Conservation (phyloP, 1,284 basidiomycete genomes). For the Trichosporon asahii region DNA sequence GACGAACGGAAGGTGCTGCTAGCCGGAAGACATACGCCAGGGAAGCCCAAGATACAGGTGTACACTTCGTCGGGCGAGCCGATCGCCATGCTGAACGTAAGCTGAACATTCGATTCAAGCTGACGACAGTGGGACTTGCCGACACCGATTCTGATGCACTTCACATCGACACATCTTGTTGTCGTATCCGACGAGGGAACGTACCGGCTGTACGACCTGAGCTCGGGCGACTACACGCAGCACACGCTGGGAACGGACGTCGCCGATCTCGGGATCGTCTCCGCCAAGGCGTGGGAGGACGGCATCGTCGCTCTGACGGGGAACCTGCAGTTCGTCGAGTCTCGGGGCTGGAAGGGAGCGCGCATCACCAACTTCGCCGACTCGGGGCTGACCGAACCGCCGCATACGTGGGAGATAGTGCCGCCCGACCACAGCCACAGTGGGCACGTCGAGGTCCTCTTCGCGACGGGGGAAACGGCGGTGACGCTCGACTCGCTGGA, state of each 20-base stretch:
- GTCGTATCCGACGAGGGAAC: slow-evolving; percentile 88
- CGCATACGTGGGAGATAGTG: slow-evolving; percentile 77
- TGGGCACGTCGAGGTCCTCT: slow-evolving; percentile 77
- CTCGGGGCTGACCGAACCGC: slow-evolving; percentile 68
- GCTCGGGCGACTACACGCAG: slow-evolving; percentile 70
- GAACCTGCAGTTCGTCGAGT: slow-evolving; percentile 71
- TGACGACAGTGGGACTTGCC: slow-evolving; percentile 42
- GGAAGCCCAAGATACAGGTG: slow-evolving; percentile 62
- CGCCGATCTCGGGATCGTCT: slow-evolving; percentile 76
- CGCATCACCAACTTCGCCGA: slow-evolving; percentile 62
- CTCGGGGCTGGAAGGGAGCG: slow-evolving; percentile 77
- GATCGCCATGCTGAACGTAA: slow-evolving; percentile 52
- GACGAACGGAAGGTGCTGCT: slow-evolving; percentile 78
- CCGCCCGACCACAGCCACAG: slow-evolving; percentile 81
- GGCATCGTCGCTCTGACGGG: slow-evolving; percentile 84
- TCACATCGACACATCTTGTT: slow-evolving; percentile 64
- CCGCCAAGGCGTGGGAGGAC: slow-evolving; percentile 77
- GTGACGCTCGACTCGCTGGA: slow-evolving; percentile 81
- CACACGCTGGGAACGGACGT: slow-evolving; percentile 80
- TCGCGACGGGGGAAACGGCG: slow-evolving; percentile 71
- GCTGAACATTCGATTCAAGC: slow-evolving; percentile 11
- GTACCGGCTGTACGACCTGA: slow-evolving; percentile 83
- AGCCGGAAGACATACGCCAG: slow-evolving; percentile 62
- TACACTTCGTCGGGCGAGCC: slow-evolving; percentile 54
- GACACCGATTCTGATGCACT: slow-evolving; percentile 42